Evolutionary conservation across 2,329 filamentous ascomycete genomes (phyloP).

Genomic region (Fusarium cyanostomum): DNA sequence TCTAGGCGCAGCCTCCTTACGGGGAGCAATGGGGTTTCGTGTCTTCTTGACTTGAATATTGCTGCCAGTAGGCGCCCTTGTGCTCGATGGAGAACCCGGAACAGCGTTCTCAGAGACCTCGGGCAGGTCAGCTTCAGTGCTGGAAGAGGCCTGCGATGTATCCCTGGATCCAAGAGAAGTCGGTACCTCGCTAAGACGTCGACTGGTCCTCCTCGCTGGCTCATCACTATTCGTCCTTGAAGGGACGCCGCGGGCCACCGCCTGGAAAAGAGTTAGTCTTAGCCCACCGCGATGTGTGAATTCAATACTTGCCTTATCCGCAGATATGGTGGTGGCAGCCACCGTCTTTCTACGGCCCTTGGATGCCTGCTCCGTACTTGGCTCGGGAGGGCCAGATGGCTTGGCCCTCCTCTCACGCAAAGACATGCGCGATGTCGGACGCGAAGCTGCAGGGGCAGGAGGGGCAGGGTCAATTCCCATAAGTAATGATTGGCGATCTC

Average conservation of each 20-base stretch:
- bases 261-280: conserved; percentile 39
- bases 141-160: conserved; percentile 8
- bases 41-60: conserved; percentile 68
- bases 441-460: conserved; percentile 45
- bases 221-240: conserved; percentile 40
- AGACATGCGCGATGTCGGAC: conserved; percentile 71
- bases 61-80: conserved; percentile 51
- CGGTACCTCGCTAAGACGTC: conserved; percentile 62
- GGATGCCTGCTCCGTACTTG: conserved; percentile 33
- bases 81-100: conserved; percentile 54
- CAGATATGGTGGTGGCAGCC: conserved; percentile 48
- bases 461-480: conserved; percentile 43
- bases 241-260: conserved; percentile 47
- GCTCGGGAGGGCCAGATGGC: conserved; percentile 63
- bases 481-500: conserved; percentile 70
- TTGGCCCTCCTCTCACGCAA: conserved; percentile 75
- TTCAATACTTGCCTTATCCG: conserved; percentile 43
- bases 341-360: conserved; percentile 70
- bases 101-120: conserved; percentile 41
- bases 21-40: conserved; percentile 57
- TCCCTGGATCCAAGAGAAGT: conserved; percentile 43
- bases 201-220: conserved; percentile 49
- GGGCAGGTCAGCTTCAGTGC: conserved; percentile 12
- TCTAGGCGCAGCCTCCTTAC: conserved; percentile 52
- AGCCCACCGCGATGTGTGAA: background rate